A percentile compares a stretch with the other conserved stretches of the same genome.
Conservation (phyloP, 1,284 basidiomycete genomes). For the Irpex sp. region DNA sequence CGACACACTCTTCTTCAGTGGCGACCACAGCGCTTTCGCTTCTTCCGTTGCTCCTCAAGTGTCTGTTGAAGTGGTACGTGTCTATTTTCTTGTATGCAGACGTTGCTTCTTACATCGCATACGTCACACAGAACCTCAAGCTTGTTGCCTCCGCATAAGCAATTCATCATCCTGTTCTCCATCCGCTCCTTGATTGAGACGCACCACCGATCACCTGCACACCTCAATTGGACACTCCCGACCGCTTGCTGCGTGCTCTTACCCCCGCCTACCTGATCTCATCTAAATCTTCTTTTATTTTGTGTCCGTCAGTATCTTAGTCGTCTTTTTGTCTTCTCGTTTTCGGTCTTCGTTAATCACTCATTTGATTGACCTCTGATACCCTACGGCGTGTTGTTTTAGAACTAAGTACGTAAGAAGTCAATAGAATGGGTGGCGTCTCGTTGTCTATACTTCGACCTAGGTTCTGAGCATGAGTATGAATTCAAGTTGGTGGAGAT, state of each 20-base stretch:
- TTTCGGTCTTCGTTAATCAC: neutral
- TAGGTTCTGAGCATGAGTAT: neutral
- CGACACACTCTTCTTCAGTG: constrained; percentile 4
- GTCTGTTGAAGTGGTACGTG: constrained; percentile 4
- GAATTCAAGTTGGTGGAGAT: neutral
- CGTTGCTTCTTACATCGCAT: neutral
- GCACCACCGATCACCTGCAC: neutral
- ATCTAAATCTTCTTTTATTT: neutral
- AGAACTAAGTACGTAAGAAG: neutral
- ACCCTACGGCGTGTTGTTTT: neutral
- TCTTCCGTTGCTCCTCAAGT: neutral
- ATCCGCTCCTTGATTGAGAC: neutral
- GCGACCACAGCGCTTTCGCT: constrained; percentile 2
- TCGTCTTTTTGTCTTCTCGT: neutral
- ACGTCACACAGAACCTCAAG: constrained; percentile 1
- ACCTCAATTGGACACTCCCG: neutral
- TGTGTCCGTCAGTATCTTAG: neutral
- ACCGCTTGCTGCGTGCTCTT: neutral
- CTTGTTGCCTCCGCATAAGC: neutral
- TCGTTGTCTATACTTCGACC: neutral
- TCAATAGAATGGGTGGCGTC: neutral
- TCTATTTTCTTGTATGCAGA: no score
- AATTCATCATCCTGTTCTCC: neutral
- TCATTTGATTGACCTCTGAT: neutral
- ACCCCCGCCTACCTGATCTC: neutral